Conservation (phyloP, 371 early-diverging fungal genomes). For the Mortierella sp. region DNA sequence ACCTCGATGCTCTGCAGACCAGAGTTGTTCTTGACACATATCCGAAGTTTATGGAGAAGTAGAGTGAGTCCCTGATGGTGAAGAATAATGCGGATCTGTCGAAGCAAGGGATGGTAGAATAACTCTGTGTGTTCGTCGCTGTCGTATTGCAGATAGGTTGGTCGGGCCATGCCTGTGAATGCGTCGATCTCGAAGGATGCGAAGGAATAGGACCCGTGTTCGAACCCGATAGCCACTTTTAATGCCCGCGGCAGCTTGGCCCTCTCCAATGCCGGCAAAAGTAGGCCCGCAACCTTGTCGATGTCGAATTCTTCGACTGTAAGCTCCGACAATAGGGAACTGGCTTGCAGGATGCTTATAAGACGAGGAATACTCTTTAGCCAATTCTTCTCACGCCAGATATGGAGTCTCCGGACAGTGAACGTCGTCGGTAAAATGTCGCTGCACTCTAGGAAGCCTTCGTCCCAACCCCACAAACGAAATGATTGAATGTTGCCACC, state of each 20-base stretch:
- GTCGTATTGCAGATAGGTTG: background rate
- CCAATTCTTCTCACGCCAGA: background rate
- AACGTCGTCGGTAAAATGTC: background rate
- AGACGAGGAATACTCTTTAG: background rate
- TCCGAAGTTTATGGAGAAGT: too few relatives aligned
- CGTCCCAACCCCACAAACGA: background rate
- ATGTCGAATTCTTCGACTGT: background rate
- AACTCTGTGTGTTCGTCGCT: background rate
- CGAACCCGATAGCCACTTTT: background rate
- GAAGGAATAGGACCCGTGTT: too few relatives aligned
- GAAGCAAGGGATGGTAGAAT: background rate
- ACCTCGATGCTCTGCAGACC: too few relatives aligned
- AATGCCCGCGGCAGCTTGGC: background rate
- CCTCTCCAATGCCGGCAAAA: background rate
- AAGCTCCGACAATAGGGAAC: background rate
- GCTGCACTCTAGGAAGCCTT: slow-evolving; percentile 11
- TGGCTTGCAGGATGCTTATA: background rate
- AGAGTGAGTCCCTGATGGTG: too few relatives aligned
- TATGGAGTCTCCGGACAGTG: background rate
- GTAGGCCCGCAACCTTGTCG: background rate
- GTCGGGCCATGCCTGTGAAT: background rate
- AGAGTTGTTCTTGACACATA: too few relatives aligned
- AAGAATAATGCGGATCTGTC: background rate
- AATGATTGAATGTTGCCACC: slow-evolving; percentile 7
- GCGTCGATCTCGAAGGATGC: background rate